Percentiles rank a stretch among this genome's conserved stretches.
phyloP scores from a whole-genome alignment of 2,329 filamentous ascomycete species.

The Myriosclerotinia curreyana region DNA sequence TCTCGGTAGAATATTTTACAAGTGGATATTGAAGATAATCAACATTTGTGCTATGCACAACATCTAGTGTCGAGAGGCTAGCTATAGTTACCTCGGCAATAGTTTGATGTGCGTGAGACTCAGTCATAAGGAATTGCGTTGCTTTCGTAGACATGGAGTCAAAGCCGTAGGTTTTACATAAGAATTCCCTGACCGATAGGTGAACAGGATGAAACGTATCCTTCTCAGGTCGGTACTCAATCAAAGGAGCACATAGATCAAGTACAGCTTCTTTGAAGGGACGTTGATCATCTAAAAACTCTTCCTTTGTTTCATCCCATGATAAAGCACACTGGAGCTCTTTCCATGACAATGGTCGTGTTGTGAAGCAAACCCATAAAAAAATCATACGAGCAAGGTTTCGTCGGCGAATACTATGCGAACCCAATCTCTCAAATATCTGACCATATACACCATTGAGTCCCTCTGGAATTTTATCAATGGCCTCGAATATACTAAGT shows the following conservation, averaged over 20 bases:
- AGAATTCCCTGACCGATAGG: conserved; percentile 14
- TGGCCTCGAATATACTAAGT: conserved; percentile 8
- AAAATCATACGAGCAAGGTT: conserved; percentile 10
- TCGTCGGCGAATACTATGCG: conserved; percentile 16
- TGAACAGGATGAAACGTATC: conserved; percentile 6
- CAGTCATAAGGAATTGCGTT: conserved; percentile 17
- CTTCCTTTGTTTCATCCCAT: conserved; percentile 4
- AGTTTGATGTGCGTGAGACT: conserved; percentile 13
- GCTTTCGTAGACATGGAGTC: conserved; percentile 18
- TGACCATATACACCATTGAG: conserved; percentile 17
- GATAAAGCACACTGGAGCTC: conserved; percentile 17
- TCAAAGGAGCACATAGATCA: conserved; percentile 13
- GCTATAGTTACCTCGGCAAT: conserved; percentile 9
- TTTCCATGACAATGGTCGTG: conserved; percentile 15
- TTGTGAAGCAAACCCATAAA: conserved; percentile 16
- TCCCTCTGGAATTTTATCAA: conserved; percentile 13
- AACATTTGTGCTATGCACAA: not conserved
- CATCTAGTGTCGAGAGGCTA: conserved; percentile 1
- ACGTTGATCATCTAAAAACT: conserved; percentile 8
- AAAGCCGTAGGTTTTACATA: conserved; percentile 1
- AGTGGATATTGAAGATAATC: conserved; percentile 15
- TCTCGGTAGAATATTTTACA: conserved; percentile 14
- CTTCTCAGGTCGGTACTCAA: conserved; percentile 14
- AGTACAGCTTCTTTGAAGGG: conserved; percentile 19
- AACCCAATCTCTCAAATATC: conserved; percentile 13